Percentiles rank a stretch among this genome's conserved stretches.
phyloP scores from a whole-genome alignment of 805 yeast species.

The Hanseniaspora thailandica region DNA sequence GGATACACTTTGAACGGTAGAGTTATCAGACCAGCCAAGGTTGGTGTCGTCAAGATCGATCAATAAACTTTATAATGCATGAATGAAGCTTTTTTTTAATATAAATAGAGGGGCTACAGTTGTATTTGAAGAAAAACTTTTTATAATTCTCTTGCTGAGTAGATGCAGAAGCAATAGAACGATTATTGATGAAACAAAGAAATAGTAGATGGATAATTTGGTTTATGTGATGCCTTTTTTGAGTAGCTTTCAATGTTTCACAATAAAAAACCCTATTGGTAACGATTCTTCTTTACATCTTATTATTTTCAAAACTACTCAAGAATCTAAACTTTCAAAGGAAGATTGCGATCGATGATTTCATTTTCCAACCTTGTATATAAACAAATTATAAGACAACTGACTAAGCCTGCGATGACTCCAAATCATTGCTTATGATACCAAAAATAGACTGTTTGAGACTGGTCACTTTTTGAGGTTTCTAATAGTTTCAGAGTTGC shows the following conservation, averaged over 20 bases:
- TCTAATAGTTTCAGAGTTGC: background rate
- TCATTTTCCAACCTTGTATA: background rate
- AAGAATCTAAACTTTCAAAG: no score
- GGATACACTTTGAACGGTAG: slow-evolving; percentile 80
- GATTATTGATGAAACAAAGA: no score
- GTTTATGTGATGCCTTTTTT: no score
- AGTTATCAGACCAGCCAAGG: slow-evolving; percentile 90
- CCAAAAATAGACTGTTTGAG: background rate
- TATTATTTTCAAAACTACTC: no score
- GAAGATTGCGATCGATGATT: background rate
- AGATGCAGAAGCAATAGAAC: no score
- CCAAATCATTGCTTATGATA: no score
- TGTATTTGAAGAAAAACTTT: background rate
- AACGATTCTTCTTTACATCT: no score
- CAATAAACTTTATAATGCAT: background rate
- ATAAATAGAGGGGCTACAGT: background rate
- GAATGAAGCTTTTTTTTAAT: background rate
- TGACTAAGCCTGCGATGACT: no score
- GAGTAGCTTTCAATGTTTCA: no score
- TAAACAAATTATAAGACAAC: background rate
- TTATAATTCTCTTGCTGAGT: no score
- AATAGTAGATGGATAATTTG: no score
- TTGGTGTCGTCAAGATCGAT: slow-evolving; percentile 68
- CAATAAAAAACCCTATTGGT: no score
- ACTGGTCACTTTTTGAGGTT: background rate